These are phyloP conservation scores for Tanacetum coccineum DNA, from an alignment of 129 eudicot species.

Conservation along the genomic window DNA sequence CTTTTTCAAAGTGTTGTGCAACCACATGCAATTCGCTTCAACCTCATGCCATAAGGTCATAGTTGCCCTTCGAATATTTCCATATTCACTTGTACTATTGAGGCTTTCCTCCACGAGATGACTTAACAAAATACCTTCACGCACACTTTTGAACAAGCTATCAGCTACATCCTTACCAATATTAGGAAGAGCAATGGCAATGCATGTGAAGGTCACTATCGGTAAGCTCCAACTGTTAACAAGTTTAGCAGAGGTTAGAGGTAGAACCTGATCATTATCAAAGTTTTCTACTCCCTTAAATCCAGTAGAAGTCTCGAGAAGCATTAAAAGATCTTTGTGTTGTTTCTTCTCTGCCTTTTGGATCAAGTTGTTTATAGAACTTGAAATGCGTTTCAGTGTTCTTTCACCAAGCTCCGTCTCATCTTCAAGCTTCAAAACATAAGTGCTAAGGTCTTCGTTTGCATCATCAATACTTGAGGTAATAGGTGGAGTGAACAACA, in stretches of 20 bases:
- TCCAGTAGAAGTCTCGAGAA: background rate
- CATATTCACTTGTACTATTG: background rate
- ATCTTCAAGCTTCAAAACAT: slow-evolving; percentile 4
- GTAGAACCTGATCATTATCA: slow-evolving; percentile 8
- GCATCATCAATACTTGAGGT: background rate
- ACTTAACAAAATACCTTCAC: background rate
- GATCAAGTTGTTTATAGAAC: background rate
- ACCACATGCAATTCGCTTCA: background rate
- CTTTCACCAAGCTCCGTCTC: background rate
- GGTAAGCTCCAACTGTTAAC: slow-evolving; percentile 15
- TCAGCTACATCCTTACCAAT: background rate
- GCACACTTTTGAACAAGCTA: slow-evolving; percentile 1
- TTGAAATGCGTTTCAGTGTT: background rate
- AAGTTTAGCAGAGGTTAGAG: slow-evolving; percentile 4
- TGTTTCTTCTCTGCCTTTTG: slow-evolving; percentile 7
- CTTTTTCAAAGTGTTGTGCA: background rate
- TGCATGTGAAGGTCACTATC: background rate
- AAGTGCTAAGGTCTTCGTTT: background rate
- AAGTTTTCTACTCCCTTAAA: slow-evolving; percentile 12
- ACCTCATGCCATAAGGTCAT: slow-evolving; percentile 7
- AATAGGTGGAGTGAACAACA: background rate
- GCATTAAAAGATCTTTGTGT: background rate
- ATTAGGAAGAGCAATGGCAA: slow-evolving; percentile 7
- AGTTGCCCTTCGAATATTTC: slow-evolving; percentile 1
- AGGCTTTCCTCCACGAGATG: slow-evolving; percentile 9